Base-by-base conservation (phyloP, 2,329 filamentous ascomycete species). In the Fusarium nanum region DNA sequence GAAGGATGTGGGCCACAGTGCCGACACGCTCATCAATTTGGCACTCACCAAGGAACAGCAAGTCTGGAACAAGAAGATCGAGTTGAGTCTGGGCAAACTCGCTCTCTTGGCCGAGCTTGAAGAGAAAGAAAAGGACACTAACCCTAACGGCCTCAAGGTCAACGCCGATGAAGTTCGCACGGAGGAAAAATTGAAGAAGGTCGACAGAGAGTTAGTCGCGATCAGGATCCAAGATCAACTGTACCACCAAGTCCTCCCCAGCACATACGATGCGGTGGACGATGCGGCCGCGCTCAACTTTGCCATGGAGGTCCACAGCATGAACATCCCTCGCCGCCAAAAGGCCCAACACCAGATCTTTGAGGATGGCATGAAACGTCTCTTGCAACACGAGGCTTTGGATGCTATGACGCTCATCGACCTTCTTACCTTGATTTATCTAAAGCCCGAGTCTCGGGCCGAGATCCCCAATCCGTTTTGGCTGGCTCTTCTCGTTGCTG, bases 1-100 rank as follows among this genome's bases (percentile, higher is more conserved):
- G 76, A 86, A 89, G 62, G 89, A 97, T 73, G 93, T 93, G 68
- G 84, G 88, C 14, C 87, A 88, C 59, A 94, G 95, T 13, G 90
- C 91, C 7, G 82, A 88, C 44, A 91, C 90, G 1, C 85, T 99
- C 48, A 83, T 92, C 45, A 83, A 88, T 10, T 85, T 94, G 22
- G 94, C 93, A 1, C 82, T 91, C 22, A 85, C 86, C 52, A 88
- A 89, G 56, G 94, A 98, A 78, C 87, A 89, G 55, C 91, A 94
- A 73, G 82, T 96, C 6, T 98, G 95, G 95, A 93, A 89, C 81
- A 97, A 97, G 83, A 96, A 97, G 79, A 92, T 97, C 34, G 92
- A 98, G 80, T 83, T 98, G 27, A 97, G 93, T 64, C 85, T 99
- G 41, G 92, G 93, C 37, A 98, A 98, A 80, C 85, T 99, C 48